A percentile compares a stretch with the other conserved stretches of the same genome.
Evolutionary conservation across 1,139 yeast genomes (phyloP).

Genomic region (Scheffersomyces insectosa): DNA sequence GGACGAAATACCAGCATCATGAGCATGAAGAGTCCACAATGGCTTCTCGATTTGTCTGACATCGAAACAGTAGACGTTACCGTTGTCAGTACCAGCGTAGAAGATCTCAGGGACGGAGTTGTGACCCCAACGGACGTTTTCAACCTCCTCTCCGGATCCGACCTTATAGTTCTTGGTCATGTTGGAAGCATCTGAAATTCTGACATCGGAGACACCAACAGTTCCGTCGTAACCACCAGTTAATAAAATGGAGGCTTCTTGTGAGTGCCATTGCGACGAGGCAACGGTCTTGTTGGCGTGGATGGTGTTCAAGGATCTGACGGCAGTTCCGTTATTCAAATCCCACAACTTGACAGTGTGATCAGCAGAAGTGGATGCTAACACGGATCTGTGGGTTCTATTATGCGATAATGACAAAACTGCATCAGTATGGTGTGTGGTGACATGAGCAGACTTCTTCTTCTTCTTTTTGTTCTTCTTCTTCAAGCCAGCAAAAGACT

Average conservation of each 20-base stretch:
- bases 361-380: slow-evolving; percentile 96
- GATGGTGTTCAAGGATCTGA: slow-evolving; percentile 60
- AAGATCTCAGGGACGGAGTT: slow-evolving; percentile 58
- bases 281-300: slow-evolving; percentile 79
- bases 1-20: slow-evolving; percentile 88
- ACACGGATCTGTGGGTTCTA: slow-evolving; percentile 74
- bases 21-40: slow-evolving; percentile 96
- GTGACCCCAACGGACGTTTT: slow-evolving; percentile 70
- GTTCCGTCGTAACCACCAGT: slow-evolving; percentile 93
- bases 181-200: slow-evolving; percentile 63
- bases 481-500: slow-evolving; percentile 39
- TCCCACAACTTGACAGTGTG: slow-evolving; percentile 96
- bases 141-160: slow-evolving; percentile 75
- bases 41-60: slow-evolving; percentile 70
- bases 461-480: slow-evolving; percentile 55
- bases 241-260: slow-evolving; percentile 74
- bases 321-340: slow-evolving; percentile 71
- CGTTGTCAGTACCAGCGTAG: slow-evolving; percentile 90
- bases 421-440: slow-evolving; percentile 91
- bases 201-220: slow-evolving; percentile 79
- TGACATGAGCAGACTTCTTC: slow-evolving; percentile 52
- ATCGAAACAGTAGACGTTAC: slow-evolving; percentile 88
- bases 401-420: slow-evolving; percentile 86
- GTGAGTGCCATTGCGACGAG: slow-evolving; percentile 80
- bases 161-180: slow-evolving; percentile 67